Base-by-base conservation (phyloP, 768 basidiomycete species). In the Kwoniella botswanensis region DNA sequence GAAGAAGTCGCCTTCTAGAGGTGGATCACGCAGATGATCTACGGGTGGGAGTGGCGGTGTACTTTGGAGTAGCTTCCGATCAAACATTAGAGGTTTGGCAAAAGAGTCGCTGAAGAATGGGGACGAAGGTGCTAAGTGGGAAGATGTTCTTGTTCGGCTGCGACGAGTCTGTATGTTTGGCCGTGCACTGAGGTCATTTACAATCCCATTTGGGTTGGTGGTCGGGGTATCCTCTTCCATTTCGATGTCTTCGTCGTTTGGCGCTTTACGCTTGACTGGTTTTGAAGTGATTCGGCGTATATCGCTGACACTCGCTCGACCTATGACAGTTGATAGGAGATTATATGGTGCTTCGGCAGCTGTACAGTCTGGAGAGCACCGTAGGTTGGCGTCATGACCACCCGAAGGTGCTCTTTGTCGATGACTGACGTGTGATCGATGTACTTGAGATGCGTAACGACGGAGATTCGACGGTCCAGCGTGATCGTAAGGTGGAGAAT, bases 311-410 rank as follows among this genome's bases (percentile, higher is more conserved):
- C 75, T 76, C 4, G 75, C 75, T 67, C 72, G 29, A 6, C 72
- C 72, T 22, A 76, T 76, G 13, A 68, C 70, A 17, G 46, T 52
- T 0, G 54, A 53, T 11, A 76, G 67, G 13, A 76, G 55, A 11
- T 62, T 58, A 57, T 73, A 76, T 0, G 75, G 70, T 3, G 67
- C 72, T 11, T 63, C 68, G 13, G 75, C 62, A 4, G 75, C 75
- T 10, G 46, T 54, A 54, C 75, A 76, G 29, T 71, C 67, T 6
- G 75, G 72, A 18, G 70, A 68, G 35, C 75, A 76, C 4, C 72
- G 72, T 7, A 68, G n/a, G 56, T 68, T 26, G 24, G 35, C 18
- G 35, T 55, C 65, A 29, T 72, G 66, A 7, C 64, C 52, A 12
- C 67, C 67, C 3, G 67, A 68, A 46, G 67, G 10, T 24, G 50